Evolutionary conservation across 1,284 basidiomycete species (phyloP), one percentile per base, ranked within the genome.

Genomic region (Pterulicium gracile): DNA sequence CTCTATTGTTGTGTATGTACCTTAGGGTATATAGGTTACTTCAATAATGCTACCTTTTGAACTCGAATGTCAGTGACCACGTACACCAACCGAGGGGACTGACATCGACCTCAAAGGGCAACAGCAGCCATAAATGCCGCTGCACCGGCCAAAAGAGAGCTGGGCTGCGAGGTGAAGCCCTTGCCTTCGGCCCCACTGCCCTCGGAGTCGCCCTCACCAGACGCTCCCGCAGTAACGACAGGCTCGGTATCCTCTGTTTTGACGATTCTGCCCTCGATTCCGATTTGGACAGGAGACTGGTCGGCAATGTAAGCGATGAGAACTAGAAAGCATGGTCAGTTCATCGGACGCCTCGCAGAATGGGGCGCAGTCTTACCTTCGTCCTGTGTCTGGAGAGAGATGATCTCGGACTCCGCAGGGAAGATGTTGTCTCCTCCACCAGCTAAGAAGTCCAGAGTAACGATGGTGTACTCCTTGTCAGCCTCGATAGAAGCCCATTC

Each of bases 351-450:
- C 10, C 27, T 7, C n/a, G n/a, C 10, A 32, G 27, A 32, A n/a
- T 10, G 27, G n/a, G 27, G 27, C 10, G n/a, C 27, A 32, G 27
- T 10, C 27, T 10, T 7, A 32, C 27, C 61, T 47, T 61, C 59
- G 42, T 67, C 65, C 42, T 66, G 53, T 4, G 59, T 60, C 32
- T 61, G 62, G 13, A 68, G 51, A 4, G 56, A 55, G 15, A 54
- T 52, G 21, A 56, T 60, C 22, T 53, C 58, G 14, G 49, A 53
- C 20, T 57, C 54, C 20, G 55, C 48, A 15, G 55, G 52, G 58
- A 58, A 62, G 49, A 65, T 64, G 35, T 61, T 64, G 47, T 69
- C 67, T 18, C 68, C 68, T 22, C 67, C 67, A 3, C 54, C 55
- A 1, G 66, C 66, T 4, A 69, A 47, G 51, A 62, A 69, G 50